A percentile compares a stretch with the other conserved stretches of the same genome.
These are phyloP conservation scores for Teratosphaeria epicoccoides DNA, from an alignment of 2,329 filamentous ascomycete species.

Conservation along the genomic window DNA sequence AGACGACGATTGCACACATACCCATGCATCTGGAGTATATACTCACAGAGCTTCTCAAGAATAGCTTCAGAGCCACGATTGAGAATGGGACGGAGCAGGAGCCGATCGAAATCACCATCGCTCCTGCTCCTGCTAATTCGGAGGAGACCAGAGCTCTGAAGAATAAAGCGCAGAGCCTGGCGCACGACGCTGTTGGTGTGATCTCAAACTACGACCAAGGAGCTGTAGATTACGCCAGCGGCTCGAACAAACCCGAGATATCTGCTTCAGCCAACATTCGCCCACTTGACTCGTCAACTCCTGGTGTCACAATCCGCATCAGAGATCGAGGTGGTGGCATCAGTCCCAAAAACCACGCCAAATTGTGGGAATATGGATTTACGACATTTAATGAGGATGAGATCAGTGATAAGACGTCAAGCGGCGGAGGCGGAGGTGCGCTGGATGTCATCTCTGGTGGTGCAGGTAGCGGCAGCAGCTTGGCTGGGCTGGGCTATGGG, in stretches of 20 bases:
- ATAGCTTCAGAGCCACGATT: slow-evolving; percentile 86
- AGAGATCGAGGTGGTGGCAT: slow-evolving; percentile 94
- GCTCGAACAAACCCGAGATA: slow-evolving; percentile 13
- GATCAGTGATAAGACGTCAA: slow-evolving; percentile 38
- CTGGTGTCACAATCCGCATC: slow-evolving; percentile 89
- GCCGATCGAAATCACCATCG: slow-evolving; percentile 85
- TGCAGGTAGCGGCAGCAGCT: slow-evolving; percentile 60
- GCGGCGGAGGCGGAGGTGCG: slow-evolving; percentile 49
- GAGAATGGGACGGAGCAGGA: slow-evolving; percentile 71
- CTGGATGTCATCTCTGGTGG: slow-evolving; percentile 65
- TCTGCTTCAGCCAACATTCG: slow-evolving; percentile 29
- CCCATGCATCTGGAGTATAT: slow-evolving; percentile 97
- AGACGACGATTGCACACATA: slow-evolving; percentile 84
- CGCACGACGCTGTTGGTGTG: slow-evolving; percentile 6
- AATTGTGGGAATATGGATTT: slow-evolving; percentile 96
- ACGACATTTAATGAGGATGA: slow-evolving; percentile 76
- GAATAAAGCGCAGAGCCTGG: slow-evolving; percentile 10
- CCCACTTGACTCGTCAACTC: slow-evolving; percentile 43
- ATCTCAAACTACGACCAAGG: slow-evolving; percentile 29
- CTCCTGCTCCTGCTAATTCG: slow-evolving; percentile 47
- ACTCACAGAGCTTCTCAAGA: slow-evolving; percentile 90
- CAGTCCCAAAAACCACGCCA: slow-evolving; percentile 65
- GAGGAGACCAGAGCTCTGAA: slow-evolving; percentile 21
- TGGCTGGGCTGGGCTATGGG: slow-evolving; percentile 88
- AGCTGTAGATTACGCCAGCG: slow-evolving; percentile 25